Base-by-base conservation (phyloP, 2,329 filamentous ascomycete species). In the Colletotrichum filicis region DNA sequence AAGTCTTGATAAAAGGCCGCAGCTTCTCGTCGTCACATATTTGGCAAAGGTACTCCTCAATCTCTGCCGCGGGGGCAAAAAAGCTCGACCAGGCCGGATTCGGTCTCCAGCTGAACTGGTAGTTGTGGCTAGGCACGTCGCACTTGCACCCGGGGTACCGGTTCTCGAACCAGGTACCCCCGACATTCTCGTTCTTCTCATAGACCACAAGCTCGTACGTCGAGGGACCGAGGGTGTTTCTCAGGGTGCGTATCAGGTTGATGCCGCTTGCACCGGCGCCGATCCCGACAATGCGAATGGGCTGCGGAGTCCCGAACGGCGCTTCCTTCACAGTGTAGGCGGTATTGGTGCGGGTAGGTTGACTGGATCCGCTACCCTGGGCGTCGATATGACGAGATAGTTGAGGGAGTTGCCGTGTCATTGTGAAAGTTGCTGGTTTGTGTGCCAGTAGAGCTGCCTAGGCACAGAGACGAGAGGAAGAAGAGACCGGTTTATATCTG, bases 51-150 rank as follows among this genome's bases (percentile, higher is more conserved):
- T 92, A 92, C 3, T 81, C 80, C 53, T 85, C 83, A 55, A 92
- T 92, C 77, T 92, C 90, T 0, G 81, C 81, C 0, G 87, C 87
- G 0, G 85, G 81, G 0, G 88, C 84, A 76, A 89, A 91, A 77
- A 91, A 89, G 68, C 87, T 86, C 22, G 85, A 85, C 90, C 91
- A 92, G 52, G 86, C 84, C 7, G 85, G 86, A 77, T 92, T 92
- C 2, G 87, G 88, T 67, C 87, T 85, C 86, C 88, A 92, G 2
- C 88, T 88, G 77, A 90, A 91, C 59, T 90, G 90, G 77, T 92
- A 92, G 79, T 88, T 90, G 80, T 91, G 89, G 76, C 85, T 87
- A 11, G 88, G 88, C 35, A 90, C 84, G 77, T 90, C 89, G 77
- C 88, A 90, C 66, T 83, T 83, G 75, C 88, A 90, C 12, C 89